A percentile compares a stretch with the other conserved stretches of the same genome.
These are phyloP conservation scores for Dillenia turbinata DNA, from an alignment of 164 flowering plant genomes.

Conservation along the genomic window DNA sequence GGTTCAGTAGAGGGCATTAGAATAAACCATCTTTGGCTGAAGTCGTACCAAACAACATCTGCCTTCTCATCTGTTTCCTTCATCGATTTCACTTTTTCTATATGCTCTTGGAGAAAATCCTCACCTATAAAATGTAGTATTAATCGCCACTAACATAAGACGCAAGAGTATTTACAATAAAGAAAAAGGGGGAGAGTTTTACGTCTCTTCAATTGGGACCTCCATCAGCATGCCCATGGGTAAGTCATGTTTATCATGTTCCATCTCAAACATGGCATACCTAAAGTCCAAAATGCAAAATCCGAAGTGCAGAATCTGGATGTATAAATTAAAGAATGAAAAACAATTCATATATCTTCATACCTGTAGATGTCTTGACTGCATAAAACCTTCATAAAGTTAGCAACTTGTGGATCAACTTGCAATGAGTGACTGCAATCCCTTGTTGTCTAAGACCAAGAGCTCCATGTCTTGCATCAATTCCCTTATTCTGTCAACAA, in stretches of 20 bases:
- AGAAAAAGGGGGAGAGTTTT: not conserved
- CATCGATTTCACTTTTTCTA: slow-evolving; percentile 34
- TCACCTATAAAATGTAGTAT: slow-evolving; percentile 45
- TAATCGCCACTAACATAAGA: not conserved
- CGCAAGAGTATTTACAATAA: not conserved
- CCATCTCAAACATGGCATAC: slow-evolving; percentile 86
- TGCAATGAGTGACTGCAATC: slow-evolving; percentile 56
- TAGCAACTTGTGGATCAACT: slow-evolving; percentile 63
- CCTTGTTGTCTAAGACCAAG: slow-evolving; percentile 75
- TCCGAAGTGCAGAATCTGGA: not conserved
- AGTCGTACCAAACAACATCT: slow-evolving; percentile 59
- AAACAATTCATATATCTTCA: not conserved
- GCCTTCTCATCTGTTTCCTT: slow-evolving; percentile 35
- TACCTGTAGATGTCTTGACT: slow-evolving; percentile 75
- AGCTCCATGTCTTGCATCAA: slow-evolving; percentile 73
- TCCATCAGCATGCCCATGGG: slow-evolving; percentile 70
- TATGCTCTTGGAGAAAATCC: slow-evolving; percentile 39
- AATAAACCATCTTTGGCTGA: slow-evolving; percentile 71
- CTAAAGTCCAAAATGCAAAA: slow-evolving; percentile 17
- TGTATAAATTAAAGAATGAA: not conserved
- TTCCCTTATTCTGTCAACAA: slow-evolving; percentile 59
- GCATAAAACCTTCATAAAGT: slow-evolving; percentile 71
- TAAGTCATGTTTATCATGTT: slow-evolving; percentile 55
- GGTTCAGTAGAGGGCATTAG: slow-evolving; percentile 69
- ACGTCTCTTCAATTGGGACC: slow-evolving; percentile 68